Evolutionary conservation across 139 green algal genomes (phyloP).

Genomic region (Closterium sp.): DNA sequence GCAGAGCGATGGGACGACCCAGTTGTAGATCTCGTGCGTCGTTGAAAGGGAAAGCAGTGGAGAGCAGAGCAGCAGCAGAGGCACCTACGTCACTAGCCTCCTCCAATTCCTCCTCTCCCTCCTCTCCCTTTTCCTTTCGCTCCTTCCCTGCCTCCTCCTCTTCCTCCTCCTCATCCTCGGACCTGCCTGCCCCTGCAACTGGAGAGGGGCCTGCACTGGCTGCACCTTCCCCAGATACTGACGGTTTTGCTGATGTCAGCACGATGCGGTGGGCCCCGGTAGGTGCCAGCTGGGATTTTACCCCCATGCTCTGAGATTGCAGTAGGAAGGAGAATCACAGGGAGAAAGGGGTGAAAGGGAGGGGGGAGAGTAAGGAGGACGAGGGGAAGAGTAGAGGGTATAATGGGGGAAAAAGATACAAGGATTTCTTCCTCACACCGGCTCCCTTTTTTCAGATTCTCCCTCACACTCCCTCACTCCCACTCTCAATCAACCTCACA

Average conservation of each 20-base stretch:
- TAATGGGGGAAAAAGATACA: no score
- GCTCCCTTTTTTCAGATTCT: no score
- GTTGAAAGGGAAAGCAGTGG: no score
- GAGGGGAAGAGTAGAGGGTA: no score
- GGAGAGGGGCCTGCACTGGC: neutral
- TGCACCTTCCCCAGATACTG: neutral
- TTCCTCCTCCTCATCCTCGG: neutral
- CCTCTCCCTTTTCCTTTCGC: neutral
- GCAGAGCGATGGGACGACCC: neutral
- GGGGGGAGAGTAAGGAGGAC: no score
- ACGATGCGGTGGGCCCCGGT: conserved; percentile 11
- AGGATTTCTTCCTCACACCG: neutral
- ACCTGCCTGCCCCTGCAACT: neutral
- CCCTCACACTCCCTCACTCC: no score
- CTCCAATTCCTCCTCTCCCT: conserved; percentile 55
- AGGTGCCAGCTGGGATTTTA: conserved; percentile 46
- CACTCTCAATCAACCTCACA: no score
- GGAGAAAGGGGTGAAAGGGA: no score
- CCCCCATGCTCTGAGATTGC: conserved; percentile 46
- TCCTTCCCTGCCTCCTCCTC: neutral
- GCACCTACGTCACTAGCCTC: conserved; percentile 23
- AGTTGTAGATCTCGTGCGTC: no score
- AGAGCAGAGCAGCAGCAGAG: neutral
- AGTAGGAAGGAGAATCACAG: no score
- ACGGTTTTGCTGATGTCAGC: neutral